Base-by-base conservation (phyloP, 2,329 filamentous ascomycete genomes). In the Ophiostoma novo-ulmi region DNA sequence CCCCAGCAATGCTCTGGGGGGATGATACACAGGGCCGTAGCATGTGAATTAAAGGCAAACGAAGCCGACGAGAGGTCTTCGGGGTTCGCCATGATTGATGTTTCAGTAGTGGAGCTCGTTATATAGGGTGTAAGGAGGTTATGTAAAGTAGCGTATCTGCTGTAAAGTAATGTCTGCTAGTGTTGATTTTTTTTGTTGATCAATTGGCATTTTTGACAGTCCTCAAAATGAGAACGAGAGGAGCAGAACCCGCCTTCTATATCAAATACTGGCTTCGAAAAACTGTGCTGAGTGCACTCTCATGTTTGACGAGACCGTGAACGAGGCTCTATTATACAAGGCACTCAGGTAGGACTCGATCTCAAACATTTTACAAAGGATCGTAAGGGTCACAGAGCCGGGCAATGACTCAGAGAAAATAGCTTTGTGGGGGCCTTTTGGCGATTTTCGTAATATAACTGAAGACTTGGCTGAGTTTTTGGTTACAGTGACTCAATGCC, bases 11-110 rank as follows among this genome's bases (percentile, higher is more conserved):
- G 74, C 31, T 75, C 74, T 0, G 87, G 86, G 2, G 87, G 87
- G 7, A 90, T 79, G 22, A 89, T 76, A 74, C 87, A 88, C 39
- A 91, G 77, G 1, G 88, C 87, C 3, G 88, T 89, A 68, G 89
- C 83, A 73, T 85, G 79, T 3, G 84, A 87, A 70, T 72, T 73
- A 11, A 77, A 36, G 44, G 58, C 38, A 64, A 64, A 39, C 35
- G 61, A 11, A 7, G 35, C 61, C 5, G 35, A 20, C 61, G 20
- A 20, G 10, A 8, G 17, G 35, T 35, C 17, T 17, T 26, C 20
- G 22, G 63, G 7, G 35, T 20, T 22, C 36, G 36, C 63, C 36
- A 39, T 65, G 20, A 65, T 20, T 22, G 10, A 26, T 31, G 22
- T 14, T 58, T 26, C 8, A 26, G 22, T 13, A 4, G 52, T 58